Evolutionary conservation across 2,329 filamentous ascomycete species (phyloP), one percentile per base, ranked within the genome.

Genomic region (Cytospora paraplurivora): DNA sequence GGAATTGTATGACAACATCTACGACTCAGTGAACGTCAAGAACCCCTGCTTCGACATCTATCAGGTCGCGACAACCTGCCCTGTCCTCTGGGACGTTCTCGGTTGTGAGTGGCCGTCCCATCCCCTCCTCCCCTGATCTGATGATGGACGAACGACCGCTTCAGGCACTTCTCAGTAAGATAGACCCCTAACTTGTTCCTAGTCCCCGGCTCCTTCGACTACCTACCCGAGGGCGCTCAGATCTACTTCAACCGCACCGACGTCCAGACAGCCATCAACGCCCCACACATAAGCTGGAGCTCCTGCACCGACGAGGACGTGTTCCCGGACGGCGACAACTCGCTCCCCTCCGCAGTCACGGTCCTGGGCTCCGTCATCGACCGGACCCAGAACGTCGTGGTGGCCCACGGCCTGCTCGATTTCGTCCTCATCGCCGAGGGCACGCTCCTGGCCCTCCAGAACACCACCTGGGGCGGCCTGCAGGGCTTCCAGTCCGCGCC

Each of bases 21-120:
- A 77, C 69, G 68, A 79, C 0, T 88, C 85, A 35, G 82, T 82
- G 8, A 66, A 79, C 5, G 71, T 77, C 1, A 74, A 85, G 38
- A 95, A 95, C 76, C 91, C 91, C 0, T 95, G 92, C 78, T 96
- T 90, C 76, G 86, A 92, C 72, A 78, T 91, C 12, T 95, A 94
- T 76, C 85, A 90, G 57, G 83, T 94, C 15, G 85, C 85, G 2
- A 87, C 85, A 4, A 89, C 87, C 13, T 95, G 91, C 72, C 91
- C 91, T 0, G 68, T 87, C 3, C 78, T 85, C 1, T 91, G 85
- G 82, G 87, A 92, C 63, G 84, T 89, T 0, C 79, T 93, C 3
- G 86, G 86, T 17, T 88, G 65, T 65, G 34, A 64, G 64, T 57
- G 17, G 38, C 13, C 17, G 17, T 32, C 4, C 32, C 12, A 15